Percentiles rank a stretch among this genome's conserved stretches.
Evolutionary conservation across 2,329 filamentous ascomycete species (phyloP).

Genomic region (Didymella lethalis): DNA sequence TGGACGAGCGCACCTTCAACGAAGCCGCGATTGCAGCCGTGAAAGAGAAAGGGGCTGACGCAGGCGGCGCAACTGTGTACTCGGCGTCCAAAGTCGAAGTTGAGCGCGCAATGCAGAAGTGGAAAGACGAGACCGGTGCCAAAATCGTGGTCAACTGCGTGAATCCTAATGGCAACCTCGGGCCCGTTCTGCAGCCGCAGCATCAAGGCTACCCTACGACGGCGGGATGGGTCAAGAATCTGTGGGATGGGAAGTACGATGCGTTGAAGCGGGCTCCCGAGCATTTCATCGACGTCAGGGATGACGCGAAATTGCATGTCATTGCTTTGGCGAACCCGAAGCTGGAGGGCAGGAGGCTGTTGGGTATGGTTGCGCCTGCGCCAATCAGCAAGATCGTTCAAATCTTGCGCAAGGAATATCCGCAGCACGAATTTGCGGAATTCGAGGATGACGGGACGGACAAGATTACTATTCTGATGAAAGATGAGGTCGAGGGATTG

Average conservation of each 20-base stretch:
- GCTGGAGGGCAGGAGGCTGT: conserved; percentile 61
- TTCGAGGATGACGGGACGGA: conserved; percentile 29
- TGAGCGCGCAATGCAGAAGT: conserved; percentile 59
- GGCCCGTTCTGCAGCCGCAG: conserved; percentile 46
- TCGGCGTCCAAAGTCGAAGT: conserved; percentile 57
- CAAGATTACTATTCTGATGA: conserved; percentile 26
- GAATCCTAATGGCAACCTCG: conserved; percentile 47
- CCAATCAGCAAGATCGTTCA: conserved; percentile 57
- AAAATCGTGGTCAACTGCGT: conserved; percentile 55
- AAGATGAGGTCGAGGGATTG: conserved; percentile 36
- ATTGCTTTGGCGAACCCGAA: conserved; percentile 58
- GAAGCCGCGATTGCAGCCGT: conserved; percentile 46
- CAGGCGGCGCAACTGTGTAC: conserved; percentile 46
- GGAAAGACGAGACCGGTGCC: conserved; percentile 54
- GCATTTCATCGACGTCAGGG: conserved; percentile 26
- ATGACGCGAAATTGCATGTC: conserved; percentile 60
- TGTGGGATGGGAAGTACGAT: conserved; percentile 43
- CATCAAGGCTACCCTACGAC: conserved; percentile 45
- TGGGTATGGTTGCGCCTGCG: conserved; percentile 60
- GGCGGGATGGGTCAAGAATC: conserved; percentile 34
- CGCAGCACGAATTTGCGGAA: conserved; percentile 48
- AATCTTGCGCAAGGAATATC: conserved; percentile 51
- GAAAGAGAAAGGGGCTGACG: conserved; percentile 20
- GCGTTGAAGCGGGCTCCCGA: conserved; percentile 27
- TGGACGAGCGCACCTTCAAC: conserved; percentile 51